Base-by-base conservation (phyloP, 139 green algal genomes). In the Desmodesmus armatus region DNA sequence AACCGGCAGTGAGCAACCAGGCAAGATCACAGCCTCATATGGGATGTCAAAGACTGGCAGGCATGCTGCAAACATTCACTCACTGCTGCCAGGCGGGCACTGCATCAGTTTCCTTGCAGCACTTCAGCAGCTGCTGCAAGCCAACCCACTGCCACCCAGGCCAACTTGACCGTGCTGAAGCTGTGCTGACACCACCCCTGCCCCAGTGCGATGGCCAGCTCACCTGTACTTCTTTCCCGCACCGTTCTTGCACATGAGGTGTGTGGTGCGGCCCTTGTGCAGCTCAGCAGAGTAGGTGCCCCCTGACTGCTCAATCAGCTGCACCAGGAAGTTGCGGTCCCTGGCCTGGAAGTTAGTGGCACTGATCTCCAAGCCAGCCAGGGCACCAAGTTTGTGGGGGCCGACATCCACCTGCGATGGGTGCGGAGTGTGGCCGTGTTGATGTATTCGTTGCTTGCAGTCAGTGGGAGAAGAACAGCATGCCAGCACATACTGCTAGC, bases 181-280 rank as follows among this genome's bases (percentile, higher is more conserved):
- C 69, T 55, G 37, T 25, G n/a, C n/a, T n/a, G n/a, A n/a, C n/a
- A n/a, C n/a, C n/a, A n/a, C n/a, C n/a, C n/a, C n/a, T n/a, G n/a
- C n/a, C n/a, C n/a, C n/a, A n/a, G n/a, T n/a, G n/a, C n/a, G 29
- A 17, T 41, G 62, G 11, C 62, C n/a, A 17, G 3, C 77, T 74
- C n/a, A 83, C 77, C 43, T 73, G 63, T 70, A 78, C 43, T 85
- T 85, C 17, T 39, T n/a, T 31, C 79, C 79, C 21, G 15, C 40
- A 23, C 63, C 63, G 29, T 11, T 53, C 39, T 70, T 72, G 63
- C 63, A 77, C 9, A 85, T 53, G 40, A 85, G 79, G 65, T 85
- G 79, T 40, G 79, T 85, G 79, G 43, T 70, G n/a, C 63, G 31
- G 31, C 51, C 79, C 43, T 78, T 77, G 79, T 75, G 27, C 47